Evolutionary conservation across 306 rosid genomes (phyloP).

Genomic region (Corylus americana): DNA sequence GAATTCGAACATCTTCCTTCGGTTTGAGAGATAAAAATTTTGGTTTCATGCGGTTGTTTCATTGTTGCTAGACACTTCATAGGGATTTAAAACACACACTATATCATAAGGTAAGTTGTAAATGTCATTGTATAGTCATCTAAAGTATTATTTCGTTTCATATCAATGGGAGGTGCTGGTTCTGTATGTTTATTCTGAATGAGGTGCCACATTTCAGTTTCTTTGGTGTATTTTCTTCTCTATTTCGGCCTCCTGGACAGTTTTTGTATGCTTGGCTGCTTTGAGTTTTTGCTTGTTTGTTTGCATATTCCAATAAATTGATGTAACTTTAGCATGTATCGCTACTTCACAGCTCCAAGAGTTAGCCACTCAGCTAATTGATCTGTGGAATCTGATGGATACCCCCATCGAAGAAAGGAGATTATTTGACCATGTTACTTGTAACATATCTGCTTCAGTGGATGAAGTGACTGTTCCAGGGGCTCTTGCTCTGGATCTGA

Average conservation of each 20-base stretch:
- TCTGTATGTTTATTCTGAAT: neutral
- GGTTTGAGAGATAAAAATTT: neutral
- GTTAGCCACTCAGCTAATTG: constrained; percentile 81
- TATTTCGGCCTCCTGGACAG: neutral
- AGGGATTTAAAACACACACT: neutral
- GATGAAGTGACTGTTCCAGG: constrained; percentile 98
- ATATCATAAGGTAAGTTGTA: neutral
- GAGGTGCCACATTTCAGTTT: neutral
- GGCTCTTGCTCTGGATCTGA: constrained; percentile 89
- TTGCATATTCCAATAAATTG: neutral
- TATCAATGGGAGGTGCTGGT: neutral
- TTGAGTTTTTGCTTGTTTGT: neutral
- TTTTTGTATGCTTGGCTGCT: neutral
- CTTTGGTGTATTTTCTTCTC: neutral
- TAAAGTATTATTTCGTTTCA: neutral
- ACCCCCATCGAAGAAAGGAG: constrained; percentile 85
- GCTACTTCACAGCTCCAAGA: constrained; percentile 82
- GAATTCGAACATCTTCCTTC: neutral
- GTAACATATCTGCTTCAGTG: constrained; percentile 90
- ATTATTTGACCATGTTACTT: constrained; percentile 91
- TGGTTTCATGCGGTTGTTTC: neutral
- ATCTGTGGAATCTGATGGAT: constrained; percentile 99
- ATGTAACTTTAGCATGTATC: constrained; percentile 21
- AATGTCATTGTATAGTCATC: neutral
- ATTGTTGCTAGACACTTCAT: neutral